Conservation (phyloP, 345 rosid genomes). For the Ceriops decandra region DNA sequence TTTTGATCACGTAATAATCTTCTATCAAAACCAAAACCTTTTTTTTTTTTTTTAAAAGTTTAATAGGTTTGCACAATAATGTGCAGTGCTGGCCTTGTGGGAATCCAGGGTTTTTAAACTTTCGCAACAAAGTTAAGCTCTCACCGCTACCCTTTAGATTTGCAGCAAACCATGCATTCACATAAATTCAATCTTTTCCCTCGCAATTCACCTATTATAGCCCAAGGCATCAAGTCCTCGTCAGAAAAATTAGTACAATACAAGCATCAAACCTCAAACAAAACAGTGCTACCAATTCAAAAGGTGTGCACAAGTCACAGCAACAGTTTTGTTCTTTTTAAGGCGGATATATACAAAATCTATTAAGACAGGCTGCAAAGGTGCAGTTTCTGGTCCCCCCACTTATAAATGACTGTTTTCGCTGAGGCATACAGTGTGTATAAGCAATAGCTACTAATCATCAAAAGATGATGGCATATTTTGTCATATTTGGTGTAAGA, state of each 20-base stretch:
- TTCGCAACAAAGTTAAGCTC: background rate
- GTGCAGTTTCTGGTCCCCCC: constrained; percentile 22
- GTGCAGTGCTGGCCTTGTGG: no score
- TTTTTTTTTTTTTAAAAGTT: no score
- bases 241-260: background rate
- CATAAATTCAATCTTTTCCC: background rate
- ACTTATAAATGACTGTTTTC: background rate
- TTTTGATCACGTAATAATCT: no score
- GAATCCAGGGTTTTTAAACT: no score
- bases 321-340: background rate
- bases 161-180: background rate
- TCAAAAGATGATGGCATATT: constrained; percentile 37
- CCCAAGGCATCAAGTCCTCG: no score
- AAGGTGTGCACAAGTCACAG: background rate
- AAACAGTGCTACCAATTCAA: background rate
- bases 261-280: background rate
- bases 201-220: no score
- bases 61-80: no score
- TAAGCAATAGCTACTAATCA: constrained; percentile 40
- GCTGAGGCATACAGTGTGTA: background rate
- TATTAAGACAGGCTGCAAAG: no score
- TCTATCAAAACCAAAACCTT: no score
- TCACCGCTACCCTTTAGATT: background rate
- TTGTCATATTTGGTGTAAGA: constrained; percentile 31
- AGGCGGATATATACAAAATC: background rate